Conservation (phyloP, 768 basidiomycete genomes). For the Pleurotus platypus region DNA sequence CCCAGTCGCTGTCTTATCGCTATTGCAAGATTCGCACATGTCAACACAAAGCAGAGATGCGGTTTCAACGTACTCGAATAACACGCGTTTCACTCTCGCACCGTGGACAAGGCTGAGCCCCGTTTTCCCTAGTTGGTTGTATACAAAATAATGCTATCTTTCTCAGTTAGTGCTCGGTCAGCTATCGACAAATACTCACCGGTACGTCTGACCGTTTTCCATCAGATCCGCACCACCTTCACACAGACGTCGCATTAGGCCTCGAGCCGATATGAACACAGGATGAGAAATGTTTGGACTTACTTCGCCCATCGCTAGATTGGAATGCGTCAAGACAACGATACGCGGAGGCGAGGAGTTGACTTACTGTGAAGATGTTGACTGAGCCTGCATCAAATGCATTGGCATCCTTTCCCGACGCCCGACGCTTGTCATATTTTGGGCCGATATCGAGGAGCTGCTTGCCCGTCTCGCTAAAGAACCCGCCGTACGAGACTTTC, state of each 20-base stretch:
- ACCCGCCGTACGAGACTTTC: slow-evolving; percentile 33
- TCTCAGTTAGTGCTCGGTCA: not conserved
- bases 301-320: no score
- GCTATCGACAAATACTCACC: not conserved
- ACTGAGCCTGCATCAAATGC: slow-evolving; percentile 1
- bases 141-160: slow-evolving; percentile 1
- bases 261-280: no score
- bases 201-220: not conserved
- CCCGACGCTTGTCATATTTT: slow-evolving; percentile 26
- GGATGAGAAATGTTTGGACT: no score
- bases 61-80: not conserved
- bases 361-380: slow-evolving; percentile 1
- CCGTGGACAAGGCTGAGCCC: not conserved
- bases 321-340: no score
- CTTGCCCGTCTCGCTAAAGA: slow-evolving; percentile 26
- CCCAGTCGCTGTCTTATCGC: not conserved
- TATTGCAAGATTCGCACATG: not conserved
- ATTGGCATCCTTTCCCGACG: slow-evolving; percentile 9
- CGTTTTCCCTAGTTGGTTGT: not conserved
- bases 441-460: slow-evolving; percentile 35
- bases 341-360: not conserved
- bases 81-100: not conserved
- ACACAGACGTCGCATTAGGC: no score
- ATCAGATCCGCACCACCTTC: not conserved
- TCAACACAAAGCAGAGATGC: no score